These are phyloP conservation scores for Phytopythium delawarense DNA, from an alignment of 352 stramenopile genomes.

Conservation along the genomic window DNA sequence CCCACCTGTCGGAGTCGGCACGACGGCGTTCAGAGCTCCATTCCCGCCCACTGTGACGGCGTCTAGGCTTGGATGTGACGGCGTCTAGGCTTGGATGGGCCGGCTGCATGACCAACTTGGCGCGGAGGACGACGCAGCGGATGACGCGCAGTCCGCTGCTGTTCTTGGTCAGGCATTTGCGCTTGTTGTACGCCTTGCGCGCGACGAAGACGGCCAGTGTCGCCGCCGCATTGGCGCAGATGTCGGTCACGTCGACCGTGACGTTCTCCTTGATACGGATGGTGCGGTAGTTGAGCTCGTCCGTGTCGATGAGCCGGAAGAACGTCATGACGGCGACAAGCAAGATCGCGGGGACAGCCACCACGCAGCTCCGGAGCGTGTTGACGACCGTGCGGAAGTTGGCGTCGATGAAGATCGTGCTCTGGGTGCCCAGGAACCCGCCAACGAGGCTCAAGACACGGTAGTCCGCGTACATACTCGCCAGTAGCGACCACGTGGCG, in stretches of 20 bases:
- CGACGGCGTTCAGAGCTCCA: neutral
- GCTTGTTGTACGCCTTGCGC: constrained; percentile 26
- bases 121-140: constrained; percentile 28
- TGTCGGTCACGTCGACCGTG: constrained; percentile 22
- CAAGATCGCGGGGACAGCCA: constrained; percentile 10
- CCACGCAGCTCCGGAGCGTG: constrained; percentile 17
- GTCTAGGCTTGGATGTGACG: no score
- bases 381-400: constrained; percentile 33
- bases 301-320: constrained; percentile 20
- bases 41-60: neutral
- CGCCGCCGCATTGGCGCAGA: constrained; percentile 37
- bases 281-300: constrained; percentile 12
- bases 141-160: constrained; percentile 24
- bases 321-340: constrained; percentile 18
- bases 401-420: constrained; percentile 23
- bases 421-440: constrained; percentile 18
- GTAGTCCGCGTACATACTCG: constrained; percentile 24
- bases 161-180: constrained; percentile 20
- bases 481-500: constrained; percentile 18
- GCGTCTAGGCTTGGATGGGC: no score
- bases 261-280: constrained; percentile 17
- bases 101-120: constrained; percentile 21
- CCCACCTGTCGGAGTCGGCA: neutral
- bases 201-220: constrained; percentile 34
- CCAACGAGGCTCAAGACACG: constrained; percentile 22